Evolutionary conservation across 129 eudicot species (phyloP).

Genomic region (Smallanthus sonchifolius): DNA sequence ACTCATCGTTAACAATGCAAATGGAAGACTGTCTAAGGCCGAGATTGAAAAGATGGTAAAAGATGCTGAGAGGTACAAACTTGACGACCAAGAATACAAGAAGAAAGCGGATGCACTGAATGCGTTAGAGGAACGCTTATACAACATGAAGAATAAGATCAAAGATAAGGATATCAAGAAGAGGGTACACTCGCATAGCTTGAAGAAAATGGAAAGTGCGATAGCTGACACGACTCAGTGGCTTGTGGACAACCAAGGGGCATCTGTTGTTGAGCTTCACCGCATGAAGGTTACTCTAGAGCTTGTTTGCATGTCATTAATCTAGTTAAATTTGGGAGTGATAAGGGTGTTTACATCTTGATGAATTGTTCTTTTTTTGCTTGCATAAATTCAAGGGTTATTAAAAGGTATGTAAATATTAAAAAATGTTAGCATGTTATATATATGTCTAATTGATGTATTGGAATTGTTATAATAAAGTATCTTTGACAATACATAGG

Average conservation of each 20-base stretch:
- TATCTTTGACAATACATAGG: too few relatives aligned
- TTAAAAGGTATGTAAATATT: too few relatives aligned
- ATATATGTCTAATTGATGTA: too few relatives aligned
- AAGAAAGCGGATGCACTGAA: not conserved
- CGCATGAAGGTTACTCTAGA: not conserved
- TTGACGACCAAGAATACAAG: not conserved
- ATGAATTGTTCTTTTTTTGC: too few relatives aligned
- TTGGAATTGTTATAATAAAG: too few relatives aligned
- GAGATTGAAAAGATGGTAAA: conserved; percentile 2
- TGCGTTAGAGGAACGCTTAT: not conserved
- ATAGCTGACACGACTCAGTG: not conserved
- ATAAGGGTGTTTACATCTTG: too few relatives aligned
- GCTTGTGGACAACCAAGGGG: not conserved
- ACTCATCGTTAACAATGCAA: not conserved
- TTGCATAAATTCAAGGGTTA: too few relatives aligned
- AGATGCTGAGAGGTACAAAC: not conserved
- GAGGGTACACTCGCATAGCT: not conserved
- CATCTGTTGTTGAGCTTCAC: not conserved
- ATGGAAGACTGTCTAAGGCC: not conserved
- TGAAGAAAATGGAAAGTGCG: not conserved
- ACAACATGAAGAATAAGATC: not conserved
- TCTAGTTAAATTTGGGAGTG: not conserved
- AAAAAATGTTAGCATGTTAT: too few relatives aligned
- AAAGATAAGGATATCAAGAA: not conserved
- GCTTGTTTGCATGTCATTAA: not conserved